Evolutionary conservation across 768 basidiomycete species (phyloP).

Genomic region (Suillus clintonianus): DNA sequence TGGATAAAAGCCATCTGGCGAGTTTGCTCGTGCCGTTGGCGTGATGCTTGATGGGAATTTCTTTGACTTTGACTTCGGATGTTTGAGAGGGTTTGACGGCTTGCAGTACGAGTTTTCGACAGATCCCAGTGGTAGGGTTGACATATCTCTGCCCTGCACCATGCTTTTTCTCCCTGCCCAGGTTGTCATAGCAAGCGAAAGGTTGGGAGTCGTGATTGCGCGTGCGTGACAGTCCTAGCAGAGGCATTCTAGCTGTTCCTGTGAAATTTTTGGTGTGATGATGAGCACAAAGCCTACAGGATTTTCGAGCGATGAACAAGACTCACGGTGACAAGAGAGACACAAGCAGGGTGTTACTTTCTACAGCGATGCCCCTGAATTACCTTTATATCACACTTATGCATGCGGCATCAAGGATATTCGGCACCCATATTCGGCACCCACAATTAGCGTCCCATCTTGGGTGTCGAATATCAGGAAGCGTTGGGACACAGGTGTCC

Average conservation of each 20-base stretch:
- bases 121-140: constrained; percentile 14
- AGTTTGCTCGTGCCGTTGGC: constrained; percentile 3
- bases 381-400: background rate
- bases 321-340: background rate
- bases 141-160: constrained; percentile 15
- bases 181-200: background rate
- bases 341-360: background rate
- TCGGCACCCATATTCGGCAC: too few species aligned
- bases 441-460: too few species aligned
- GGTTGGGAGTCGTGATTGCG: too few species aligned
- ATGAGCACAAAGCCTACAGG: background rate
- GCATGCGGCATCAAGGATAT: too few species aligned
- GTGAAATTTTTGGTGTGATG: background rate
- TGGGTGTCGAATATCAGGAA: too few species aligned
- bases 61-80: background rate
- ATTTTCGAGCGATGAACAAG: background rate
- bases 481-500: too few species aligned
- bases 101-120: constrained; percentile 14
- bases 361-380: background rate
- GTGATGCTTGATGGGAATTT: constrained; percentile 5
- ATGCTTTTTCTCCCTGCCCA: background rate
- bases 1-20: constrained; percentile 13
- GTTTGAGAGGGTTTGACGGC: constrained; percentile 5
- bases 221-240: too few species aligned
- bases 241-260: background rate